Base-by-base conservation (phyloP, 257 asterid species). In the Marsdenia floribunda region DNA sequence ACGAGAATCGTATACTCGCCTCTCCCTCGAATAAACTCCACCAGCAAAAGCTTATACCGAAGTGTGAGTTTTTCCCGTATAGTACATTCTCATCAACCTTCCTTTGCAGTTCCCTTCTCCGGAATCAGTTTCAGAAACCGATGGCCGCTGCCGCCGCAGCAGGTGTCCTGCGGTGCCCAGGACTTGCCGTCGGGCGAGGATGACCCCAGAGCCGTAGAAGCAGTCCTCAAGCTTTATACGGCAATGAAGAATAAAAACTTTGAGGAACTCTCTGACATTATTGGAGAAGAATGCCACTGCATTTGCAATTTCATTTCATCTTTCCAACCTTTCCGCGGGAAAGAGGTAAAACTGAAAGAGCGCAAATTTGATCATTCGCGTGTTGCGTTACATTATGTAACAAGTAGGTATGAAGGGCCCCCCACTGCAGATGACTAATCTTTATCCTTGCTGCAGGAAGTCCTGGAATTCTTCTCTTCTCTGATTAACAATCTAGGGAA, bases 261-360 rank as follows among this genome's bases (percentile, higher is more conserved):
- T 9, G n/a, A 46, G 19, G 82, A 84, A 75, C 40, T 92, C 22
- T 87, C 91, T 11, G 93, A 92, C 78, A 50, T 87, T 13, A 86
- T 88, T 40, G 89, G 91, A 21, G 96, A 92, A 73, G 96, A 88
- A 81, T 92, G 97, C 77, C 77, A 67, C 22, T 88, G 94, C 69
- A 71, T 81, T 73, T 90, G 90, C 67, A 91, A 90, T 72, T 85
- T 91, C 9, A 82, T 83, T 53, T 83, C 89, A 1, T 40, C 85
- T 0, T 80, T 80, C 72, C 87, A 79, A 58, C 91, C 87, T 69
- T 85, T 86, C 67, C 85, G 77, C 16, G 97, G 97, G 19, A 91
- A 90, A 87, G 84, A 88, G 96, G 96, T 88, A 80, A 53, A 44
- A 6, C 33, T 29, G 4, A 4, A 42, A 42, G 9, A 0, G 80